A percentile compares a stretch with the other conserved stretches of the same genome.
Evolutionary conservation across 148 eudicot species (phyloP).

Genomic region (Rhododendron kiyosumense): DNA sequence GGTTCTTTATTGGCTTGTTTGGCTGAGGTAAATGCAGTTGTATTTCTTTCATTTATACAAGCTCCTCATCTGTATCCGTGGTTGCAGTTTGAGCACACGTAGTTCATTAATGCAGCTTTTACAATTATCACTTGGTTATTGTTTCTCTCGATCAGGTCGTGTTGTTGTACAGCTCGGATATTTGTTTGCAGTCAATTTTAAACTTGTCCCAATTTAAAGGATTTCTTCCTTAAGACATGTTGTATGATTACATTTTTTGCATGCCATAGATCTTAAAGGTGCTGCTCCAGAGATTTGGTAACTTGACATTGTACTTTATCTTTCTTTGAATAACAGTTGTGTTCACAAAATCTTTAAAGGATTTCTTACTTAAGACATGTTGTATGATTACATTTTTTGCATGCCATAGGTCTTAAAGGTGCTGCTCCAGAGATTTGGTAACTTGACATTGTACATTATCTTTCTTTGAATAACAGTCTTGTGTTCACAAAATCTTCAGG

Average conservation of each 20-base stretch:
- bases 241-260: neutral
- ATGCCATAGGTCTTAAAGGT: neutral
- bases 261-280: neutral
- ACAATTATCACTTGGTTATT: neutral
- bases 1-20: neutral
- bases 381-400: no score
- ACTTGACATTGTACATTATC: neutral
- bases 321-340: neutral
- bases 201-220: neutral
- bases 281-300: neutral
- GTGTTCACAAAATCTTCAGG: constrained; percentile 44
- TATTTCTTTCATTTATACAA: neutral
- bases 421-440: neutral
- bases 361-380: neutral
- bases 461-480: constrained; percentile 1
- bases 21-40: neutral
- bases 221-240: neutral
- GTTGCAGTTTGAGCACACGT: neutral
- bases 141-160: neutral
- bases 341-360: constrained; percentile 7
- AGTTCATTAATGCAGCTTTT: neutral
- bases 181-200: neutral
- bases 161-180: neutral
- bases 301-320: neutral
- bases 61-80: neutral